phyloP scores from a whole-genome alignment of 305 asterid species.

The Coffea humblotiana region DNA sequence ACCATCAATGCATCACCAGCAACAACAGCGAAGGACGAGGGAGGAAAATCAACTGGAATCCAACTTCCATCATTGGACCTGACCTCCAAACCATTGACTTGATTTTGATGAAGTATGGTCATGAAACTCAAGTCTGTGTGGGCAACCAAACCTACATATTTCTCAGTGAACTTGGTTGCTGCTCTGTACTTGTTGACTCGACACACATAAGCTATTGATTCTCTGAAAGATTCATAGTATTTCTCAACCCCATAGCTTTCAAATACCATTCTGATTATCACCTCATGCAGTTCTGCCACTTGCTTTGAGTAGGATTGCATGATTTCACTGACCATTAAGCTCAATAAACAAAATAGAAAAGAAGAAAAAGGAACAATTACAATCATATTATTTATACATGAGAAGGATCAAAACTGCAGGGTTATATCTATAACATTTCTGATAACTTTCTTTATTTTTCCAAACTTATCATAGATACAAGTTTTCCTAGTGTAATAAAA shows the following conservation, averaged over 20 bases:
- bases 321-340: no score
- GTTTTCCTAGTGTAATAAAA: no score
- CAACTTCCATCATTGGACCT: conserved; percentile 50
- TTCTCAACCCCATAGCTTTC: conserved; percentile 51
- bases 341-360: no score
- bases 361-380: no score
- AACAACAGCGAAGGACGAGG: conserved; percentile 52
- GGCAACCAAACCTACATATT: conserved; percentile 33
- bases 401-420: no score
- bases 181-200: conserved; percentile 43
- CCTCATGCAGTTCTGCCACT: conserved; percentile 36
- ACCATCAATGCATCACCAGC: conserved; percentile 66
- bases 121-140: conserved; percentile 60
- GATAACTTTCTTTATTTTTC: no score
- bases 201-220: conserved; percentile 52
- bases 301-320: no score
- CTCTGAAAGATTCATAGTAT: conserved; percentile 43
- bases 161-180: conserved; percentile 17
- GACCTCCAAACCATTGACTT: conserved; percentile 54
- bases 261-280: conserved; percentile 52
- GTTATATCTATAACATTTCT: no score
- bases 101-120: conserved; percentile 55
- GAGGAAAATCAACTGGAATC: conserved; percentile 43
- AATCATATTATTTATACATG: no score
- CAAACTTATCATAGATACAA: no score